Base-by-base conservation (phyloP, 495 filamentous ascomycete genomes). In the Penicillium desertorum region DNA sequence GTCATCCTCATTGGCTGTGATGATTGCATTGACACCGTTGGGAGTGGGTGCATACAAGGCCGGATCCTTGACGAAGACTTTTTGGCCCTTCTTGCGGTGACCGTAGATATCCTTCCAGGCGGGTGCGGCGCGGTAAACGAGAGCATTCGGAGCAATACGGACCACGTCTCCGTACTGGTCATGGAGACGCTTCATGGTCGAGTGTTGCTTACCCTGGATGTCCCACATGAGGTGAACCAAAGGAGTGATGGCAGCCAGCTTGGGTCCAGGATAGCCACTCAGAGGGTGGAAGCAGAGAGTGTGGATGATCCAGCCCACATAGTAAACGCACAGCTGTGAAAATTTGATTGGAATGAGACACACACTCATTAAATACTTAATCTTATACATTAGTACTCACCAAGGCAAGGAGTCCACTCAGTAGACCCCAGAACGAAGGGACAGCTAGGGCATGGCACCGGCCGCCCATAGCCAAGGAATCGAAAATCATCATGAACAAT, bases 91-190 rank as follows among this genome's bases (percentile, higher is more conserved):
- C 19, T 71, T 67, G 16, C 70, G 72, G 51, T 81, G 79, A 14
- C 77, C 78, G 66, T 84, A 83, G 41, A 86, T 83, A 29, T 86
- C 82, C 39, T 75, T 77, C 82, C 81, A 86, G 2, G 82, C 83
- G 49, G 75, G 60, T 0, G 80, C 66, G 17, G 72, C 65, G 23
- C 62, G 75, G 64, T 78, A 87, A 0, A 71, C 71, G 14, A 87
- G 70, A 47, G 83, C 73, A 62, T 82, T 74, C 0, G 83, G 82
- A 0, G 76, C 74, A 34, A 83, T 68, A 7, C 84, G 80, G 10
- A 87, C 78, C 1, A 83, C 74, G 14, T 70, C 61, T 3, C 83
- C 84, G 55, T 87, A 85, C 30, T 72, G 59, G 11, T 71, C 62
- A 69, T 85, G 82, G 7, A 82, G 70, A 9, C 60, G 53, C 34